A percentile compares a stretch with the other conserved stretches of the same genome.
These are phyloP conservation scores for Wickerhamiella azymoides DNA, from an alignment of 805 yeast genomes.

Conservation along the genomic window DNA sequence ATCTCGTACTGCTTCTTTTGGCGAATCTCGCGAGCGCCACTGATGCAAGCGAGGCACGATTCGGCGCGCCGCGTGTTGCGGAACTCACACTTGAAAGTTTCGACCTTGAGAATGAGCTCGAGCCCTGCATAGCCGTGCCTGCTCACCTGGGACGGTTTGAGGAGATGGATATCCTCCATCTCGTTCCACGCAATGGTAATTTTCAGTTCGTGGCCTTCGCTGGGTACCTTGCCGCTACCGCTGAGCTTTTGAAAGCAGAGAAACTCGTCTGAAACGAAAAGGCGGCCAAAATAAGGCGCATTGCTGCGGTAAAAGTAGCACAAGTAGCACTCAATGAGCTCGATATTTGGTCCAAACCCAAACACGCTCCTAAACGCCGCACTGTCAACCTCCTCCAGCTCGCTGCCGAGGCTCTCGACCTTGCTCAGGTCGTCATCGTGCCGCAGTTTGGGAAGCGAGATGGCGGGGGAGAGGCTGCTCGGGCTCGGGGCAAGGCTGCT, in stretches of 20 bases:
- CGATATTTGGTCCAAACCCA: constrained; percentile 39
- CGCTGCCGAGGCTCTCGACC: constrained; percentile 5
- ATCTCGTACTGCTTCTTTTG: constrained; percentile 3
- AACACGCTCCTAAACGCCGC: constrained; percentile 56
- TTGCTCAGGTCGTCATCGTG: background rate
- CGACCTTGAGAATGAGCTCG: constrained; percentile 55
- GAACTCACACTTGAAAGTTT: constrained; percentile 67
- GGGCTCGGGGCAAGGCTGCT: background rate
- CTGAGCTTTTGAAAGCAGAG: constrained; percentile 71
- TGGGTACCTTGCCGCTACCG: background rate
- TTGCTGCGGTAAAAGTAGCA: constrained; percentile 37
- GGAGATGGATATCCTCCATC: constrained; percentile 44
- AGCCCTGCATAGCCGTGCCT: constrained; percentile 45
- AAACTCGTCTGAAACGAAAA: constrained; percentile 53
- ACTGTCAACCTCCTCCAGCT: constrained; percentile 28
- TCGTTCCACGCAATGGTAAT: constrained; percentile 73
- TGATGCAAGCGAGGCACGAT: background rate
- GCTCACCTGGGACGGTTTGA: background rate
- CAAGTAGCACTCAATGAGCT: constrained; percentile 47
- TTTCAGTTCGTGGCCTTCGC: constrained; percentile 58
- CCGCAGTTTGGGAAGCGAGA: background rate
- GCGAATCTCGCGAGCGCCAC: background rate
- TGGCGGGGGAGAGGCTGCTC: background rate
- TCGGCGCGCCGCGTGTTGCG: background rate
- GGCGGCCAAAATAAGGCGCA: constrained; percentile 70